phyloP scores from a whole-genome alignment of 176 grass and related monocot species.

The Ananas comosus region DNA sequence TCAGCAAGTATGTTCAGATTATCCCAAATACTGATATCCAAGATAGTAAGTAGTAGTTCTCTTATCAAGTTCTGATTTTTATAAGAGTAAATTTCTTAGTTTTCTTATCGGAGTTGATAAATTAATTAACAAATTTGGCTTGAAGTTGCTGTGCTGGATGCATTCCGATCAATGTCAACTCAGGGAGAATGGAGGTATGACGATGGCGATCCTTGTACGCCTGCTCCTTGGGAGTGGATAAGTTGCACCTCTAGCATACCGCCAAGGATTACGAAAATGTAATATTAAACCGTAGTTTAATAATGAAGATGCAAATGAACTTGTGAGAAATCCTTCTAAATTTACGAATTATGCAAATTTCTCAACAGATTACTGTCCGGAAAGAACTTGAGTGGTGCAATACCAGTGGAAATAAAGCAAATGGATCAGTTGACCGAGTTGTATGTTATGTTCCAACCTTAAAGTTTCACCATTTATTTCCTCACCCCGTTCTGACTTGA shows the following conservation, averaged over 20 bases:
- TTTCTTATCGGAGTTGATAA: not conserved
- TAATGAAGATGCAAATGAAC: not conserved
- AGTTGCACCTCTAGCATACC: constrained; percentile 4
- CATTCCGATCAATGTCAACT: not conserved
- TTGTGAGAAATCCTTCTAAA: not conserved
- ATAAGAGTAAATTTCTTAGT: too few species aligned
- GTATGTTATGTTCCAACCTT: not conserved
- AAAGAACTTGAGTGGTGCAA: constrained; percentile 4
- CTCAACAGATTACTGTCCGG: constrained; percentile 5
- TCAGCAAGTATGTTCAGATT: constrained; percentile 9
- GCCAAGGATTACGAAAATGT: constrained; percentile 4
- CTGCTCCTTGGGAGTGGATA: constrained; percentile 12
- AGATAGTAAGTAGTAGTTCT: constrained; percentile 4
- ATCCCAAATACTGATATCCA: constrained; percentile 8
- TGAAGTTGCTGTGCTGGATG: constrained; percentile 9
- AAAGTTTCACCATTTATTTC: not conserved
- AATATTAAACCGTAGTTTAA: not conserved
- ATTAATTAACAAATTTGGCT: not conserved
- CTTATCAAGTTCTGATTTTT: not conserved
- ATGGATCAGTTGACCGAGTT: constrained; percentile 3
- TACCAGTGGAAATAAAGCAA: constrained; percentile 3
- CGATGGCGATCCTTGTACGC: constrained; percentile 9
- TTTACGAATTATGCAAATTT: not conserved
- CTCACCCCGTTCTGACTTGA: not conserved
- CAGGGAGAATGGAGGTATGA: constrained; percentile 10